A percentile compares a stretch with the other conserved stretches of the same genome.
phyloP scores from a whole-genome alignment of 192 early-diverging fungal species.

The Rhizoclosmatium sp. region DNA sequence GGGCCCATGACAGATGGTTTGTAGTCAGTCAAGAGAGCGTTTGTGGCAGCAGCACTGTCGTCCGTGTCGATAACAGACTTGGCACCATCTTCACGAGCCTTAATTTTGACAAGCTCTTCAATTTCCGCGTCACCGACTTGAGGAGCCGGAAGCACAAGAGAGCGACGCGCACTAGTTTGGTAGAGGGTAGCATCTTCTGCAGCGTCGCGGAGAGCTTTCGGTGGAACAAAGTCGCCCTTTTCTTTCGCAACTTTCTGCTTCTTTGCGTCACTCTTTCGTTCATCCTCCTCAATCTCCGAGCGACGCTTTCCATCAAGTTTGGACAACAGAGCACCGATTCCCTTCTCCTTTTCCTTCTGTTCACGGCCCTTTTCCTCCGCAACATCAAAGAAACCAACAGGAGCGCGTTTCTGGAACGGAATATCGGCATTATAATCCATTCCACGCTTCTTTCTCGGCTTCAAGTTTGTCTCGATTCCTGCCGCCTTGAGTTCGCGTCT shows the following conservation, averaged over 20 bases:
- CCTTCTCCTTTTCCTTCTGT: constrained; percentile 60
- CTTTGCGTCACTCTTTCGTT: constrained; percentile 81
- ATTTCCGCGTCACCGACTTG: constrained; percentile 91
- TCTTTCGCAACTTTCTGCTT: constrained; percentile 60
- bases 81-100: constrained; percentile 79
- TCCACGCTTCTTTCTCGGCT: constrained; percentile 65
- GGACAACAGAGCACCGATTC: constrained; percentile 76
- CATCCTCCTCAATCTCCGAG: constrained; percentile 82
- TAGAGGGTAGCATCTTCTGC: constrained; percentile 53
- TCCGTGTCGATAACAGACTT: constrained; percentile 72
- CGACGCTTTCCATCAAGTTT: constrained; percentile 89
- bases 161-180: constrained; percentile 68
- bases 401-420: constrained; percentile 88
- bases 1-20: constrained; percentile 42
- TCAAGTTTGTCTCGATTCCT: constrained; percentile 79
- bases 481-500: constrained; percentile 95
- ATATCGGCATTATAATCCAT: constrained; percentile 98
- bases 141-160: constrained; percentile 85
- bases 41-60: constrained; percentile 63
- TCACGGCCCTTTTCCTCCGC: constrained; percentile 81
- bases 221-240: constrained; percentile 70
- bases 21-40: constrained; percentile 79
- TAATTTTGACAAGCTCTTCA: constrained; percentile 91
- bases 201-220: constrained; percentile 73
- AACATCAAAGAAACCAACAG: constrained; percentile 92